Conservation (phyloP, 306 rosid species). For the Cucumis hystrix region DNA sequence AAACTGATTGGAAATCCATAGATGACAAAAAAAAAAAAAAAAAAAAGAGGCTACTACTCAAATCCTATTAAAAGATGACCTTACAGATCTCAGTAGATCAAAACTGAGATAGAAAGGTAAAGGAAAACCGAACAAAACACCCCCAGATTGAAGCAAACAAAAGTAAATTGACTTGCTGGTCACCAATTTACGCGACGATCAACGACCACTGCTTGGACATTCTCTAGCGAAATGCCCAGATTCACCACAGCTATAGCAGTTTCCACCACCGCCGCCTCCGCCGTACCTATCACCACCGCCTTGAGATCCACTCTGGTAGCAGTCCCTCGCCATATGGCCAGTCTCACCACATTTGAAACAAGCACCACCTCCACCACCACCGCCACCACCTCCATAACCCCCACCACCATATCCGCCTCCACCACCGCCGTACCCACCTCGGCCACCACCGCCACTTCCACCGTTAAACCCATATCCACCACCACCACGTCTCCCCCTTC, state of each 20-base stretch:
- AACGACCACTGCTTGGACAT: conserved; percentile 26
- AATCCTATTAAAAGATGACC: neutral
- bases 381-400: conserved; percentile 12
- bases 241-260: conserved; percentile 40
- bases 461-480: conserved; percentile 21
- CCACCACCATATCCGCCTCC: conserved; percentile 23
- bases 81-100: conserved; percentile 1
- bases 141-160: neutral
- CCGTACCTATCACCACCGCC: conserved; percentile 15
- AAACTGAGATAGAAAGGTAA: neutral
- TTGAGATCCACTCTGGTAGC: conserved; percentile 19
- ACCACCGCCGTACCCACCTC: conserved; percentile 22
- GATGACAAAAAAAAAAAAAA: neutral
- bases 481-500: conserved; percentile 27
- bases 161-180: neutral
- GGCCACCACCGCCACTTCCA: conserved; percentile 10
- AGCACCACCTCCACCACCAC: conserved; percentile 17
- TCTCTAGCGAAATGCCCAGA: conserved; percentile 55
- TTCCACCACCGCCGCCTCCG: conserved; percentile 29
- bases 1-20: neutral
- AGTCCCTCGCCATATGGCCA: conserved; percentile 26
- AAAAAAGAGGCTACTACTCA: neutral
- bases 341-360: conserved; percentile 45
- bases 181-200: neutral
- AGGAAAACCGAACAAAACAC: conserved; percentile 1